A percentile compares a stretch with the other conserved stretches of the same genome.
Evolutionary conservation across 371 early-diverging fungal species (phyloP).

Genomic region (Fennellomyces sp.): DNA sequence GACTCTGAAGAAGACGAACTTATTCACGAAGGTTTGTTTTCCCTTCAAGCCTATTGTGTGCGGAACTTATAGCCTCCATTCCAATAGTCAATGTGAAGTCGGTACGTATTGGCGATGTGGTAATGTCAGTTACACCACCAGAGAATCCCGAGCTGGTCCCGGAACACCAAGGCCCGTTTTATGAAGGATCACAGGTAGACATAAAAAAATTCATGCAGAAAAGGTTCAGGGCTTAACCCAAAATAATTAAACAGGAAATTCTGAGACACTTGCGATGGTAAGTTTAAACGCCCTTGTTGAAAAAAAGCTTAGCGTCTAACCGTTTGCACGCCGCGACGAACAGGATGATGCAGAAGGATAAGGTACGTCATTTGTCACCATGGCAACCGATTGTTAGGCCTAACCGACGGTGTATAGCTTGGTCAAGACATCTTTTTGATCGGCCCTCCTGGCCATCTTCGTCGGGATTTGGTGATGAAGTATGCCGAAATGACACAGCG

Average conservation of each 20-base stretch:
- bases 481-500: constrained; percentile 73
- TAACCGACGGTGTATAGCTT: constrained; percentile 32
- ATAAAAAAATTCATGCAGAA: not conserved
- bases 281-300: no score
- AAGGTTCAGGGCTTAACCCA: not conserved
- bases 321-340: not conserved
- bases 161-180: constrained; percentile 59
- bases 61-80: not conserved
- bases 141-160: constrained; percentile 69
- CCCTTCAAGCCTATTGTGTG: not conserved
- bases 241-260: constrained; percentile 56
- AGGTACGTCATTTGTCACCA: constrained; percentile 25
- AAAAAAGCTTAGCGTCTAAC: not conserved
- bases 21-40: constrained; percentile 36
- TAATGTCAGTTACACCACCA: constrained; percentile 57
- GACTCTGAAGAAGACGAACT: constrained; percentile 55
- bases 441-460: constrained; percentile 80
- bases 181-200: constrained; percentile 68
- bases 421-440: constrained; percentile 87
- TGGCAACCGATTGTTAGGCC: not conserved
- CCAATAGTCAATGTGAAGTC: constrained; percentile 38
- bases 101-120: constrained; percentile 68
- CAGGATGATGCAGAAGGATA: constrained; percentile 75
- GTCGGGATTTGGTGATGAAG: constrained; percentile 71
- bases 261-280: constrained; percentile 74